Evolutionary conservation across 2,329 filamentous ascomycete genomes (phyloP), one percentile per base, ranked within the genome.

Genomic region (Hypoxylon sp.): DNA sequence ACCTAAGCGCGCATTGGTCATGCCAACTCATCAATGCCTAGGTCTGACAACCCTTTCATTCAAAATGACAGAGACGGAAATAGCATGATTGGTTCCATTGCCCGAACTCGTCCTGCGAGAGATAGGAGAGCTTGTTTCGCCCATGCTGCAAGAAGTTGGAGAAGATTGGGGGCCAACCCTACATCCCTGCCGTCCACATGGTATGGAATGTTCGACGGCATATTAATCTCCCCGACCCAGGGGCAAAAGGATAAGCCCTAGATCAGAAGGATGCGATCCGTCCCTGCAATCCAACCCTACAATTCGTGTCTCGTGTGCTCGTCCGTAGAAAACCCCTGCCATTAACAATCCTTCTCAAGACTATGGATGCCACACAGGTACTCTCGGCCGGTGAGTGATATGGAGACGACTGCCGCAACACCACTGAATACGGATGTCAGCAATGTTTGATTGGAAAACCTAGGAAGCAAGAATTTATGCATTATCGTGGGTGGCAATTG

Each of bases 191-290:
- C 41, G 48, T 34, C 65, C 68, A 71, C 68, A 71, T 71, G 68
- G 68, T 53, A 60, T 58, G 21, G 38, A 65, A 60, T 64, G 60
- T 66, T 64, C 62, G 62, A 65, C 73, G 74, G 74, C 69, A 71
- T 73, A 67, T 74, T 73, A 73, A 74, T 76, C 73, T 50, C 71
- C 74, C 75, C 74, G 74, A 61, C 53, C 55, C 71, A 71, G 67
- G 75, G 74, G 60, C 46, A 25, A 14, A 62, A 34, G 73, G 67
- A 70, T 76, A 76, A 76, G 75, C 75, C 70, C 75, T 73, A 75
- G 70, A 63, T 68, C 63, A 68, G 57, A 68, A 70, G 68, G 68
- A 69, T 66, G 55, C 66, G 52, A 67, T 64, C 68, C 68, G 68
- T 70, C 56, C 68, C 65, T 70, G 65, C 65, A 62, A 51, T 66